A percentile compares a stretch with the other conserved stretches of the same genome.
These are phyloP conservation scores for Aspergillus transmontanensis DNA, from an alignment of 2,329 filamentous ascomycete species.

Conservation along the genomic window DNA sequence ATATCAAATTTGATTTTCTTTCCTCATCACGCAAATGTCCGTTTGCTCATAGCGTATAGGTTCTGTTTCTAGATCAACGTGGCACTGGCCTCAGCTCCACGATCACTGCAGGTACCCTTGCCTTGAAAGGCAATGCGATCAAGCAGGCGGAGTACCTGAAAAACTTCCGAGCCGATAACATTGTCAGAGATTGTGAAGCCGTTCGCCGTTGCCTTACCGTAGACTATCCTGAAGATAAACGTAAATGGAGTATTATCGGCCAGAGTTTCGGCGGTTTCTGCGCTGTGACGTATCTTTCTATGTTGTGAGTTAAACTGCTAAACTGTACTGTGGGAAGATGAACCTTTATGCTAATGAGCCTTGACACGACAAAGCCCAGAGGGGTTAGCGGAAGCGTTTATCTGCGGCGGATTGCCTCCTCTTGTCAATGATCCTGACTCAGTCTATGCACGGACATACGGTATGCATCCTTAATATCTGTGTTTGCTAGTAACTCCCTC, in stretches of 20 bases:
- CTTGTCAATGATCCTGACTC: conserved; percentile 71
- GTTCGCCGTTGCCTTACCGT: conserved; percentile 74
- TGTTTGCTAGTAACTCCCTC: neutral
- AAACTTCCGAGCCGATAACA: conserved; percentile 84
- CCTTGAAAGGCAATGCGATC: conserved; percentile 62
- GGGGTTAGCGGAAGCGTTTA: conserved; percentile 78
- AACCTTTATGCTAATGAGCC: neutral
- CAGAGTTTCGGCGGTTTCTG: conserved; percentile 94
- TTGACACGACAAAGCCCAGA: conserved; percentile 55
- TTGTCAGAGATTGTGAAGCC: conserved; percentile 86
- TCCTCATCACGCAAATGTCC: neutral
- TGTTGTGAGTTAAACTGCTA: conserved; percentile 51
- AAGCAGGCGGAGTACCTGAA: conserved; percentile 80
- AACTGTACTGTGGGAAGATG: too few species aligned
- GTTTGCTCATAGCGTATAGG: conserved; percentile 27
- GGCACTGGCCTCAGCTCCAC: conserved; percentile 85
- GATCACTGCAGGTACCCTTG: conserved; percentile 72
- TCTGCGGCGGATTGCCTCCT: conserved; percentile 81
- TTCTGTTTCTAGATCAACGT: conserved; percentile 84
- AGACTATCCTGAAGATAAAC: conserved; percentile 68
- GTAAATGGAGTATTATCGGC: conserved; percentile 83
- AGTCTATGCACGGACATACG: conserved; percentile 73
- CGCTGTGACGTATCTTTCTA: conserved; percentile 78
- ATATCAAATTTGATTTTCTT: neutral
- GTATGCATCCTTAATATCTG: conserved; percentile 27